A percentile compares a stretch with the other conserved stretches of the same genome.
Conservation (phyloP, 805 yeast species). For the Nakazawaea laoshanensis region DNA sequence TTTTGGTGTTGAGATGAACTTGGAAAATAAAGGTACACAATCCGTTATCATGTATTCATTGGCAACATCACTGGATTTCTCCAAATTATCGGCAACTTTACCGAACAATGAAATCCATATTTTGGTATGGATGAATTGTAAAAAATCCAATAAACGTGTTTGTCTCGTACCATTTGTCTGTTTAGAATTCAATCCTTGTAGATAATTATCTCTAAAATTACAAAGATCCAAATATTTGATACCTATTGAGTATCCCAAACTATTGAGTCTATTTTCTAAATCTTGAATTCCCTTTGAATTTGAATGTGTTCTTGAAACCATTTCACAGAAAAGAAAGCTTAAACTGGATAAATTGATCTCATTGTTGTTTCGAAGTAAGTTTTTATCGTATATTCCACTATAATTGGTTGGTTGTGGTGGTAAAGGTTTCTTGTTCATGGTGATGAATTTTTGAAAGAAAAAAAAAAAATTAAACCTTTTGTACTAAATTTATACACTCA, state of each 20-base stretch:
- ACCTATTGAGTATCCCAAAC: constrained; percentile 74
- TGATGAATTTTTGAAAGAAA: not conserved
- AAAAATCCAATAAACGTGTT: constrained; percentile 58
- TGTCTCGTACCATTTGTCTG: constrained; percentile 39
- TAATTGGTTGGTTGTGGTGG: constrained; percentile 23
- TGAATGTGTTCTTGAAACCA: constrained; percentile 56
- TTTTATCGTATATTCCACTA: constrained; percentile 54
- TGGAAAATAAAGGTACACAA: constrained; percentile 61
- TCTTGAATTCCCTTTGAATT: constrained; percentile 63
- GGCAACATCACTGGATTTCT: constrained; percentile 42
- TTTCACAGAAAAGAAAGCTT: constrained; percentile 62
- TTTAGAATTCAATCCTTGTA: constrained; percentile 12
- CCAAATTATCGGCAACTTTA: constrained; percentile 47
- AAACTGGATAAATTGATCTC: constrained; percentile 64
- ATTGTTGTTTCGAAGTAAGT: constrained; percentile 52
- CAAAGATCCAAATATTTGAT: constrained; percentile 60
- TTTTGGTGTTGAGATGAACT: constrained; percentile 67
- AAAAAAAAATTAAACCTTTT: constrained; percentile 23
- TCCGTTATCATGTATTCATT: constrained; percentile 76
- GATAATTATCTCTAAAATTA: constrained; percentile 55
- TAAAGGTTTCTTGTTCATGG: constrained; percentile 6
- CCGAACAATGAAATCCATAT: constrained; percentile 75
- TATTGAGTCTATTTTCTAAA: constrained; percentile 49
- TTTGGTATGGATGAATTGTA: constrained; percentile 67
- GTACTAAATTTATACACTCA: constrained; percentile 4